A percentile compares a stretch with the other conserved stretches of the same genome.
These are phyloP conservation scores for Botrytis deweyae DNA, from an alignment of 2,329 filamentous ascomycete genomes.

Conservation along the genomic window DNA sequence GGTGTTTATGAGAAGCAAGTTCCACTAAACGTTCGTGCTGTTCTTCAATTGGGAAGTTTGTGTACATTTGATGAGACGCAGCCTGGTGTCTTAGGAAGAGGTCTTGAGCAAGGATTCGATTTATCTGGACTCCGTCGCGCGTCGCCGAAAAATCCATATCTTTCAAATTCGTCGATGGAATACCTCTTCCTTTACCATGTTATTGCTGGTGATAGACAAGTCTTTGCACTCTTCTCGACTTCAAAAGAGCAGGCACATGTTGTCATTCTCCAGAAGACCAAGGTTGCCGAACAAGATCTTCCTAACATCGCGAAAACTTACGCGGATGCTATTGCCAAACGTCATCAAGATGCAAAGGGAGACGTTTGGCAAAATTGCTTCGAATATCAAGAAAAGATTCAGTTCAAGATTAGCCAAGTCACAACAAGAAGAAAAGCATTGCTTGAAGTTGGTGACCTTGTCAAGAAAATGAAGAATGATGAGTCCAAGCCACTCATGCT, in stretches of 20 bases:
- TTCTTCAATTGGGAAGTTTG: conserved; percentile 84
- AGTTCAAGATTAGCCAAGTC: conserved; percentile 83
- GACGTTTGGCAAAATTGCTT: conserved; percentile 79
- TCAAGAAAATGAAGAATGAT: conserved; percentile 89
- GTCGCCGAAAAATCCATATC: conserved; percentile 69
- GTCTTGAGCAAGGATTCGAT: conserved; percentile 91
- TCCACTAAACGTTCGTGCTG: conserved; percentile 79
- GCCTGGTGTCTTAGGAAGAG: conserved; percentile 85
- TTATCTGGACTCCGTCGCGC: conserved; percentile 70
- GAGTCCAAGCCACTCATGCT: conserved; percentile 78
- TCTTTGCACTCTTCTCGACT: conserved; percentile 92
- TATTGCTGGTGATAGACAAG: conserved; percentile 82
- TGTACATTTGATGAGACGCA: conserved; percentile 94
- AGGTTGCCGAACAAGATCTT: conserved; percentile 75
- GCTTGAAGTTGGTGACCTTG: conserved; percentile 79
- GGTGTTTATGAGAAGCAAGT: conserved; percentile 96
- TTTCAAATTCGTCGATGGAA: conserved; percentile 69
- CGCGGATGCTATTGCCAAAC: conserved; percentile 66
- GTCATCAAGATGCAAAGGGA: conserved; percentile 63
- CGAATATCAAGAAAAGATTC: conserved; percentile 79
- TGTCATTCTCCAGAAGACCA: conserved; percentile 79
- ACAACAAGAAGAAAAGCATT: conserved; percentile 87
- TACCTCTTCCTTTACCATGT: conserved; percentile 96
- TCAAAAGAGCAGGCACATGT: conserved; percentile 77
- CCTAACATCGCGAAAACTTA: conserved; percentile 92